Base-by-base conservation (phyloP, 306 rosid genomes). In the Cucurbita maxima region DNA sequence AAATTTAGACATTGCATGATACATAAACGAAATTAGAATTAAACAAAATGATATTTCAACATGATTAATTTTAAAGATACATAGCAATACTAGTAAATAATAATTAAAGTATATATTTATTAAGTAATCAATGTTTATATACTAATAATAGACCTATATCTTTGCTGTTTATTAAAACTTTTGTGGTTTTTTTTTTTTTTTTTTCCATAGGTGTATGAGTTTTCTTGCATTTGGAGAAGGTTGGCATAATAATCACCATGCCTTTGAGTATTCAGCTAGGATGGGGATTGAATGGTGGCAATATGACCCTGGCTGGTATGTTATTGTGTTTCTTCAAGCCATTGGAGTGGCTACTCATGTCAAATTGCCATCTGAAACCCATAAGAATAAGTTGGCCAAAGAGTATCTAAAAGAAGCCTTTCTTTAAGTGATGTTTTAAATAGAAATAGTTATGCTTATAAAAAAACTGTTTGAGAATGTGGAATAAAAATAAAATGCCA, bases 261-360 rank as follows among this genome's bases (percentile, higher is more conserved):
- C 71, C 0, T 63, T 63, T 7, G 71, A 63, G 6, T 63, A 63
- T 41, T 63, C 70, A 36, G 70, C 70, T 38, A 7, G 43, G 1
- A 22, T 57, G 62, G 62, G 5, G 16, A 47, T 57, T 5, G 84
- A 86, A 78, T 88, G 94, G 94, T 88, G 94, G 90, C 82, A 88
- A 74, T 45, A 86, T 19, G 93, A 88, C 77, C 51, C 81, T 71
- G 84, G 90, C 59, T 88, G 87, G 94, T 83, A 75, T 11, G 79
- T 84, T 6, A 82, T 88, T 1, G 79, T n/a, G 61, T 58, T 86
- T 72, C 87, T 86, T 7, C 80, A 86, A 75, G 79, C 84, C 48
- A 11, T 84, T 77, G 94, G 89, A 16, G 22, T 88, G 54, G 86
- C 94, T 38, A 79, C 80, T 15, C 85, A 88, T 0, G 86, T 88